These are phyloP conservation scores for Candida taoyuanica DNA, from an alignment of 805 yeast genomes.

Conservation along the genomic window DNA sequence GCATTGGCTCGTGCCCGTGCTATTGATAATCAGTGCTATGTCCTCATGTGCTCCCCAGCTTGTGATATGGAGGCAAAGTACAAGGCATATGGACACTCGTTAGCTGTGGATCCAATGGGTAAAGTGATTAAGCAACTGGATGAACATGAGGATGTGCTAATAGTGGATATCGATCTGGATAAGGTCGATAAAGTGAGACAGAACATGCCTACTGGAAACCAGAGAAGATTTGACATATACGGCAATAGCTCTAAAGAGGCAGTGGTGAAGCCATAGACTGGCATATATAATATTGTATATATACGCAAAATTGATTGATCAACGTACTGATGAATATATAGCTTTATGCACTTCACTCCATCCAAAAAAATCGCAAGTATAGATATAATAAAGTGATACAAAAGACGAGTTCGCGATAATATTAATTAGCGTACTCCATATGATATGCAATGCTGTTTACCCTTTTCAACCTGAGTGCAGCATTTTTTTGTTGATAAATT, in stretches of 20 bases:
- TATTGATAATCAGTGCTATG: slow-evolving; percentile 68
- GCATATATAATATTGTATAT: too few relatives aligned
- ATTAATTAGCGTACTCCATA: too few relatives aligned
- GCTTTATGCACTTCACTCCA: too few relatives aligned
- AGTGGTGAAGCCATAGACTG: too few relatives aligned
- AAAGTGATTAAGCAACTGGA: slow-evolving; percentile 65
- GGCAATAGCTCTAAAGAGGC: slow-evolving; percentile 31
- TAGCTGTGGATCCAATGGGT: slow-evolving; percentile 62
- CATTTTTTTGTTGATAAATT: too few relatives aligned
- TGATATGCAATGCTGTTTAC: too few relatives aligned
- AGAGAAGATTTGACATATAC: slow-evolving; percentile 59
- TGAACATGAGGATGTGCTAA: slow-evolving; percentile 65
- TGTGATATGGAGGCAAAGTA: slow-evolving; percentile 60
- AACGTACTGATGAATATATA: too few relatives aligned
- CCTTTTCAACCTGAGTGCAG: too few relatives aligned
- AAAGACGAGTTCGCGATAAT: too few relatives aligned
- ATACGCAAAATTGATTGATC: too few relatives aligned
- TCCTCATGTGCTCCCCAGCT: slow-evolving; percentile 84
- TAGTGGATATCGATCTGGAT: slow-evolving; percentile 61
- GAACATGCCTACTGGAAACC: slow-evolving; percentile 61
- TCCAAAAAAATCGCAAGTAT: too few relatives aligned
- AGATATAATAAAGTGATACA: too few relatives aligned
- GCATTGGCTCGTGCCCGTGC: slow-evolving; percentile 70
- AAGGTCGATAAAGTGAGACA: slow-evolving; percentile 49
- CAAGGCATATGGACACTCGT: slow-evolving; percentile 64